A percentile compares a stretch with the other conserved stretches of the same genome.
phyloP scores from a whole-genome alignment of 768 basidiomycete species.

The Rhizopogon roseolus region DNA sequence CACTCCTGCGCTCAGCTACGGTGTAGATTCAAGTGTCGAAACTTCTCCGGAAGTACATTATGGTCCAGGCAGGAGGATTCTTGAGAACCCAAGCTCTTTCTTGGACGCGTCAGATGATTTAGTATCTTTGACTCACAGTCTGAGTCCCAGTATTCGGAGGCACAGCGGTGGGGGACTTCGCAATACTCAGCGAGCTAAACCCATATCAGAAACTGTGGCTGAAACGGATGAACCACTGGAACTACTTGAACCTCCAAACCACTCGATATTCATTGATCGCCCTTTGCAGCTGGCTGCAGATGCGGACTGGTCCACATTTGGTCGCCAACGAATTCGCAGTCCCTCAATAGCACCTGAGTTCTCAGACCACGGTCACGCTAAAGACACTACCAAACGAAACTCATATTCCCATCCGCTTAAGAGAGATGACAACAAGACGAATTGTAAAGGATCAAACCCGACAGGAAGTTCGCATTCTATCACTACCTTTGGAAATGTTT shows the following conservation, averaged over 20 bases:
- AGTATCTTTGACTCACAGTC: slow-evolving; percentile 12
- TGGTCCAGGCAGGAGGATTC: slow-evolving; percentile 21
- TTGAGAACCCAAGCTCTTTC: slow-evolving; percentile 25
- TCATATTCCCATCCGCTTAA: slow-evolving; percentile 18
- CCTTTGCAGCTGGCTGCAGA: slow-evolving; percentile 14
- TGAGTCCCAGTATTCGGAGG: slow-evolving; percentile 24
- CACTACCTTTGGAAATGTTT: slow-evolving; percentile 16
- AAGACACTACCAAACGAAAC: slow-evolving; percentile 6
- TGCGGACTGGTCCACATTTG: slow-evolving; percentile 33
- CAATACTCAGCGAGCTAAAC: slow-evolving; percentile 3
- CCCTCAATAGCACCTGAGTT: slow-evolving; percentile 9
- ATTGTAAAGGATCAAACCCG: slow-evolving; percentile 7
- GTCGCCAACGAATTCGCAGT: slow-evolving; percentile 18
- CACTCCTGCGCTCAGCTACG: slow-evolving; percentile 1
- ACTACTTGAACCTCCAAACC: background rate
- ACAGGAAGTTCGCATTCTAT: slow-evolving; percentile 13
- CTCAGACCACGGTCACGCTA: slow-evolving; percentile 10
- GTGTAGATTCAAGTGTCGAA: background rate
- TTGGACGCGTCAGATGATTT: slow-evolving; percentile 12
- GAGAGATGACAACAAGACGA: slow-evolving; percentile 3
- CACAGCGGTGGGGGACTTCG: slow-evolving; percentile 8
- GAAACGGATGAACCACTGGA: slow-evolving; percentile 6
- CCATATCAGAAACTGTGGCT: background rate
- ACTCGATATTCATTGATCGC: slow-evolving; percentile 10
- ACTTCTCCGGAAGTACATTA: background rate